These are phyloP conservation scores for Entamoeba dispar DNA, from an alignment of 208 protist genomes.

Conservation along the genomic window DNA sequence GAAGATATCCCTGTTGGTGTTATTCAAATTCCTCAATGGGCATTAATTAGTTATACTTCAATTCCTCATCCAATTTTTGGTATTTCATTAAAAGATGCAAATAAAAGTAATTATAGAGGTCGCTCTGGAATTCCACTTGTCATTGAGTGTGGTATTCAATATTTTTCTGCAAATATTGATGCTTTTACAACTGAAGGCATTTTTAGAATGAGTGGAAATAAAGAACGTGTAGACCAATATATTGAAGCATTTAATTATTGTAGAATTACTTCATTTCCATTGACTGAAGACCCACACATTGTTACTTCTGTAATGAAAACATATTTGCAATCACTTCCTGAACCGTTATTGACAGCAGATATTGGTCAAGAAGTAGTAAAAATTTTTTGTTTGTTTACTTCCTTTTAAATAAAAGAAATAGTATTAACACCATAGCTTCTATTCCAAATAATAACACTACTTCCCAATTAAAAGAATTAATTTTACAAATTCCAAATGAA, in stretches of 20 bases:
- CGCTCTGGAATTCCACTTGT: neutral
- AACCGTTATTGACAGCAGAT: neutral
- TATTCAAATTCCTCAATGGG: neutral
- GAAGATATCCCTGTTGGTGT: neutral
- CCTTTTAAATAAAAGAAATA: too few relatives aligned
- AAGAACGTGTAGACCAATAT: neutral
- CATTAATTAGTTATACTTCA: neutral
- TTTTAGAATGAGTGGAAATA: neutral
- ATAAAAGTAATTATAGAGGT: neutral
- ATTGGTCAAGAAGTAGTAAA: neutral
- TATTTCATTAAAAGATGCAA: neutral
- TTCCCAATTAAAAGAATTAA: neutral
- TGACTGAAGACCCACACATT: neutral
- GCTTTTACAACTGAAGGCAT: neutral
- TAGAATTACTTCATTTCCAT: neutral
- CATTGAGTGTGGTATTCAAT: neutral
- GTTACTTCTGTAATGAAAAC: neutral
- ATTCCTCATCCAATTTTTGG: neutral
- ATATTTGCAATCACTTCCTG: neutral
- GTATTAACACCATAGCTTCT: too few relatives aligned
- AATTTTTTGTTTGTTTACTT: neutral
- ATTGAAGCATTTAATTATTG: neutral
- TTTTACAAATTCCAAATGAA: neutral
- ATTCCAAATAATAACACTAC: neutral
- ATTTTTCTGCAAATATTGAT: neutral